phyloP scores from a whole-genome alignment of 345 rosid genomes.

The thale cress (Arabidopsis thaliana) region DNA sequence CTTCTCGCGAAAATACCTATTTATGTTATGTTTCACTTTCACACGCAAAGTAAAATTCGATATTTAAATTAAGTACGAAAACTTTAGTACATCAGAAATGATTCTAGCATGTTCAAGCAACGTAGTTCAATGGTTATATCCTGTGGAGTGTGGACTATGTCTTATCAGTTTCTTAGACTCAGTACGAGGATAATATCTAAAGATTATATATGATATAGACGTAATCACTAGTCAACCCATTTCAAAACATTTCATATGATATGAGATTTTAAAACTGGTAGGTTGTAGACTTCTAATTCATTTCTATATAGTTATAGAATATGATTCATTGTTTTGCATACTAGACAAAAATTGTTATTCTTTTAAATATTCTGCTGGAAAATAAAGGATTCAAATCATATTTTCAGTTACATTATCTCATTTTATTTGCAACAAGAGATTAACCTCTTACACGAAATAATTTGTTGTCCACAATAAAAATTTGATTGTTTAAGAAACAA shows the following conservation, averaged over 20 bases:
- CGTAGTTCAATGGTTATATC: conserved; percentile 15
- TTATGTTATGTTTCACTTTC: conserved; percentile 23
- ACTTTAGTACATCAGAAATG: conserved; percentile 19
- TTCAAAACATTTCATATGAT: conserved; percentile 1
- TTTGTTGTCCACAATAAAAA: neutral
- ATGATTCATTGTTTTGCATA: neutral
- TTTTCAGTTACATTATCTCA: neutral
- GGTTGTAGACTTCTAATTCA: neutral
- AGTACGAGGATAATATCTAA: conserved; percentile 17
- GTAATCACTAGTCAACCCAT: conserved; percentile 4
- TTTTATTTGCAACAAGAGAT: neutral
- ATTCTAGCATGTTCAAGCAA: conserved; percentile 24
- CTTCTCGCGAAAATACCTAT: conserved; percentile 23
- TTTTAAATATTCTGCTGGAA: neutral
- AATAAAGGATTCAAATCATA: neutral
- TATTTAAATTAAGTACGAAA: neutral
- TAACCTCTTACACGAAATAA: neutral
- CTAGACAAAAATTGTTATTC: no score
- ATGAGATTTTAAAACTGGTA: neutral
- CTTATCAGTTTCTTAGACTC: neutral
- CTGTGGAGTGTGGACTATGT: conserved; percentile 3
- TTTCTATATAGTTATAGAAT: no score
- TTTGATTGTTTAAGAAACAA: neutral
- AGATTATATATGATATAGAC: neutral
- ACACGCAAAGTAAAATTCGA: conserved; percentile 37